These are phyloP conservation scores for Kalmanozyma brasiliensis DNA, from an alignment of 1,284 basidiomycete genomes.

Conservation along the genomic window DNA sequence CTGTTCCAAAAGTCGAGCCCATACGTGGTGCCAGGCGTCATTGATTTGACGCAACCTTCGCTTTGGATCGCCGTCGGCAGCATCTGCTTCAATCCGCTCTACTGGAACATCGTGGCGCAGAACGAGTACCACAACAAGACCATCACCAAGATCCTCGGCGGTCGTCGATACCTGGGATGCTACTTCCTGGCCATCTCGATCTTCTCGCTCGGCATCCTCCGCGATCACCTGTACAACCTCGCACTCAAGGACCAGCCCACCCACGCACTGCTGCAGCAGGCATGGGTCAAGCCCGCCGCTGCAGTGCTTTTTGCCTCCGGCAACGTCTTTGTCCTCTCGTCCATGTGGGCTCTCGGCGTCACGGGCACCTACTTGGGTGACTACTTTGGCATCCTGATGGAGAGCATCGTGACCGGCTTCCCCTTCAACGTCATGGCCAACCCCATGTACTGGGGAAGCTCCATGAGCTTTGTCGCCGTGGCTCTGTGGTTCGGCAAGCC, in stretches of 20 bases:
- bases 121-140: conserved; percentile 73
- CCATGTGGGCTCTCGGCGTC: conserved; percentile 89
- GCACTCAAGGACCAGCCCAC: conserved; percentile 80
- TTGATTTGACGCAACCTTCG: conserved; percentile 56
- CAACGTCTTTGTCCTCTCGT: conserved; percentile 76
- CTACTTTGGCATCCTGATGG: conserved; percentile 99
- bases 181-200: conserved; percentile 89
- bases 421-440: conserved; percentile 93
- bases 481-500: conserved; percentile 67
- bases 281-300: conserved; percentile 74
- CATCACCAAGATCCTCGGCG: conserved; percentile 62
- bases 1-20: conserved; percentile 28
- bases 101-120: conserved; percentile 93
- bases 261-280: conserved; percentile 72
- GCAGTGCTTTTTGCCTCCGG: conserved; percentile 75
- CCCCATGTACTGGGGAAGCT: conserved; percentile 83
- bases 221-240: conserved; percentile 72
- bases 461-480: conserved; percentile 63
- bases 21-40: conserved; percentile 49
- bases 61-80: conserved; percentile 58
- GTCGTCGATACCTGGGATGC: conserved; percentile 75
- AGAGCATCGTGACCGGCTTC: conserved; percentile 79
- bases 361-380: conserved; percentile 86
- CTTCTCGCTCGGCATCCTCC: conserved; percentile 47
- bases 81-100: conserved; percentile 83